phyloP scores from a whole-genome alignment of 2,329 filamentous ascomycete species.

The Podosphaera leucotricha region DNA sequence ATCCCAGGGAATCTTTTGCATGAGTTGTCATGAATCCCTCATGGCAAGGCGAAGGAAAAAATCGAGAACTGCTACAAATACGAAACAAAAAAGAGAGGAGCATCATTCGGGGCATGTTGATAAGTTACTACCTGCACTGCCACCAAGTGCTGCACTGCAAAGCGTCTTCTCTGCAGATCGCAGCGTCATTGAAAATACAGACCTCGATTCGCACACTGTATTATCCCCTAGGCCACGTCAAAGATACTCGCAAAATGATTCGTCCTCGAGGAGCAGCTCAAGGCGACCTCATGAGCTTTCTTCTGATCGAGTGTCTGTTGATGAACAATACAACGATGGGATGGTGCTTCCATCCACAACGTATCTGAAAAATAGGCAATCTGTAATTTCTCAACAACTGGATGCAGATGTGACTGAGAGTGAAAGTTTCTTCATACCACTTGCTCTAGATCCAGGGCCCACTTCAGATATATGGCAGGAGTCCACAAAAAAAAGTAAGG shows the following conservation, averaged over 20 bases:
- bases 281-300: conserved; percentile 22
- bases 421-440: conserved; percentile 47
- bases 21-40: conserved; percentile 91
- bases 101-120: conserved; percentile 49
- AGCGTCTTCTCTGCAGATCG: conserved; percentile 33
- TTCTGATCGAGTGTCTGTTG: conserved; percentile 25
- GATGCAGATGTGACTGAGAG: conserved; percentile 19
- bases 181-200: conserved; percentile 32
- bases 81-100: conserved; percentile 39
- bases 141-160: conserved; percentile 44
- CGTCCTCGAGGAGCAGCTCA: conserved; percentile 30
- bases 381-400: conserved; percentile 34
- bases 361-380: conserved; percentile 59
- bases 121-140: conserved; percentile 80
- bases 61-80: conserved; percentile 41
- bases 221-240: conserved; percentile 38
- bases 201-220: conserved; percentile 46
- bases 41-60: conserved; percentile 86
- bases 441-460: conserved; percentile 44
- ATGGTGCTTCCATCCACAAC: conserved; percentile 50
- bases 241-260: conserved; percentile 26
- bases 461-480: conserved; percentile 25
- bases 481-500: conserved; percentile 18
- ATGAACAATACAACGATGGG: conserved; percentile 27
- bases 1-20: conserved; percentile 96